These are phyloP conservation scores for Areca catechu DNA, from an alignment of 176 grass and related monocot species.

Conservation along the genomic window DNA sequence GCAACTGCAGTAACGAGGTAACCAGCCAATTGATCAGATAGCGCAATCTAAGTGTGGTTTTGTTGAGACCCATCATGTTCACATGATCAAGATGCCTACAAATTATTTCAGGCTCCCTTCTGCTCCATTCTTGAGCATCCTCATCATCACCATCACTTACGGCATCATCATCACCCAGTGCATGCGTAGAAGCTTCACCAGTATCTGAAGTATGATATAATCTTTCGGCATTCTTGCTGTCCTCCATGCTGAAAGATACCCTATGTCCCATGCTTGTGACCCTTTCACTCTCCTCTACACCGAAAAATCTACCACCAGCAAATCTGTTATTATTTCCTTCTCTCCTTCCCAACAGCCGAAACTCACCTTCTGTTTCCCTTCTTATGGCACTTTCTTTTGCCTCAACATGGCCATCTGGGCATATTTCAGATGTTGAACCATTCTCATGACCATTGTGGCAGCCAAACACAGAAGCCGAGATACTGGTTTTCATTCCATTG, in stretches of 20 bases:
- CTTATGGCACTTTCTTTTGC: constrained; percentile 89
- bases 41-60: constrained; percentile 74
- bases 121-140: constrained; percentile 45
- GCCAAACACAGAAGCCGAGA: constrained; percentile 44
- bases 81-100: constrained; percentile 96
- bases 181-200: constrained; percentile 71
- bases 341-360: constrained; percentile 83
- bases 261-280: constrained; percentile 60
- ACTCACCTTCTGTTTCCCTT: constrained; percentile 93
- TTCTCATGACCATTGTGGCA: constrained; percentile 29
- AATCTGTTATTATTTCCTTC: constrained; percentile 50
- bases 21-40: constrained; percentile 98
- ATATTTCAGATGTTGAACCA: constrained; percentile 43
- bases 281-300: constrained; percentile 51
- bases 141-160: constrained; percentile 29
- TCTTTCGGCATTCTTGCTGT: constrained; percentile 38
- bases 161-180: not conserved
- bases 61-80: constrained; percentile 92
- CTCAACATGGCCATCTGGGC: constrained; percentile 34
- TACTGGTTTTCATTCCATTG: constrained; percentile 21
- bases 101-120: constrained; percentile 76
- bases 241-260: constrained; percentile 77
- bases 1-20: constrained; percentile 81
- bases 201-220: constrained; percentile 50
- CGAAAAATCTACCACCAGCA: constrained; percentile 62